Conservation (phyloP, 1,139 yeast species). For the Taphrina communis region DNA sequence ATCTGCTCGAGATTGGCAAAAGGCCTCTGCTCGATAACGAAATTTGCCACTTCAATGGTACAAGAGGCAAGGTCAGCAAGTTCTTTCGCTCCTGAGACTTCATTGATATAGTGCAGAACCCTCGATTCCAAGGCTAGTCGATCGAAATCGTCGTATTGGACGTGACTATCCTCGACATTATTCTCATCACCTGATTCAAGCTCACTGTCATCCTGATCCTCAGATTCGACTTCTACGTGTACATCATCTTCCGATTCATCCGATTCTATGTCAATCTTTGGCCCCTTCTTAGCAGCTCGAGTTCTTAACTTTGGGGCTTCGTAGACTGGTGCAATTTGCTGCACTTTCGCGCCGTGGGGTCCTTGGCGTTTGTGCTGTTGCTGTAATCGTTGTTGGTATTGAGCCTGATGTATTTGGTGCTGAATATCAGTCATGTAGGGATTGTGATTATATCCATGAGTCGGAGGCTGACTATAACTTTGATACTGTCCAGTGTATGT, state of each 20-base stretch:
- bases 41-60: slow-evolving; percentile 68
- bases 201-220: slow-evolving; percentile 20
- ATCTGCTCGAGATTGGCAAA: slow-evolving; percentile 62
- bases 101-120: slow-evolving; percentile 76
- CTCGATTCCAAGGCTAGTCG: slow-evolving; percentile 63
- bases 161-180: slow-evolving; percentile 43
- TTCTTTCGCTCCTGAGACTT: slow-evolving; percentile 69
- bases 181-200: slow-evolving; percentile 31
- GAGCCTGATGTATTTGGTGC: slow-evolving; percentile 3
- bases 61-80: slow-evolving; percentile 79
- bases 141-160: slow-evolving; percentile 44
- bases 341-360: not conserved
- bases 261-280: slow-evolving; percentile 25
- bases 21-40: slow-evolving; percentile 71
- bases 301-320: slow-evolving; percentile 34
- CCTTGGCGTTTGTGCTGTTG: slow-evolving; percentile 6
- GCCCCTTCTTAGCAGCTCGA: slow-evolving; percentile 28
- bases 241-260: slow-evolving; percentile 38
- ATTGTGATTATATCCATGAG: not conserved
- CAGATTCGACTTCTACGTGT: slow-evolving; percentile 23
- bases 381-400: not conserved
- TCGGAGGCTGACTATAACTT: slow-evolving; percentile 1
- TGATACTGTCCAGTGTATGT: slow-evolving; percentile 21
- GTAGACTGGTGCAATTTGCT: slow-evolving; percentile 15
- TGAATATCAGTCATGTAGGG: not conserved